phyloP scores from a whole-genome alignment of 2,329 filamentous ascomycete genomes.

The Talaromyces sp. region DNA sequence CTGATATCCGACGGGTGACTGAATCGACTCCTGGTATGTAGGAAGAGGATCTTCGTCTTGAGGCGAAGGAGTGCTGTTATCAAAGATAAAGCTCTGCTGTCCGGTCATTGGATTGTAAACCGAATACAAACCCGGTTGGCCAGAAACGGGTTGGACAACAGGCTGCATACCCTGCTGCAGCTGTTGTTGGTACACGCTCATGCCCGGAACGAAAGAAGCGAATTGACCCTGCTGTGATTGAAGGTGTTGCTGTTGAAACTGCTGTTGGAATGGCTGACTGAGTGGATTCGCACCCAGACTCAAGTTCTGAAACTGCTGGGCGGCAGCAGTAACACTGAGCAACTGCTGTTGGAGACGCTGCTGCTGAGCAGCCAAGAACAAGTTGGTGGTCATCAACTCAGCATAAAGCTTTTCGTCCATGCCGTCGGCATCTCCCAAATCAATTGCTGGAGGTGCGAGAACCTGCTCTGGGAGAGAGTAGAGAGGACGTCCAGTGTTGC shows the following conservation, averaged over 20 bases:
- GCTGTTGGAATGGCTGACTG: slow-evolving; percentile 43
- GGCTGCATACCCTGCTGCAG: slow-evolving; percentile 64
- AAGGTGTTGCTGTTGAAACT: slow-evolving; percentile 47
- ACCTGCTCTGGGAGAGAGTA: slow-evolving; percentile 76
- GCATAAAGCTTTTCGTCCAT: slow-evolving; percentile 86
- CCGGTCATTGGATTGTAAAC: slow-evolving; percentile 84
- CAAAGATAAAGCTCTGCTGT: slow-evolving; percentile 76
- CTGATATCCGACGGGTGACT: slow-evolving; percentile 47
- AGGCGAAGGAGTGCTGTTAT: slow-evolving; percentile 57
- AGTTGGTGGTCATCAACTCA: slow-evolving; percentile 83
- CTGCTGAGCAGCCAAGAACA: slow-evolving; percentile 91
- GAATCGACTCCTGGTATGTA: slow-evolving; percentile 38
- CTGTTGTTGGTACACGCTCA: slow-evolving; percentile 63
- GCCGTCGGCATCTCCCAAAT: slow-evolving; percentile 64
- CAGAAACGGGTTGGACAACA: slow-evolving; percentile 59
- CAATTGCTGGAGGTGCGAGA: slow-evolving; percentile 66
- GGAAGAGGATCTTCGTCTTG: slow-evolving; percentile 39
- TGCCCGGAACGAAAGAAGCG: slow-evolving; percentile 50
- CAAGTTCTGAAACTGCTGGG: slow-evolving; percentile 77
- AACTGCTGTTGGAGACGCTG: slow-evolving; percentile 93
- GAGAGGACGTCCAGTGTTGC: slow-evolving; percentile 51
- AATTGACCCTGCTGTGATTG: slow-evolving; percentile 53
- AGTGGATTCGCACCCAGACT: slow-evolving; percentile 54
- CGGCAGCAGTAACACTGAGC: slow-evolving; percentile 74
- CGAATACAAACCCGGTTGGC: slow-evolving; percentile 72